Base-by-base conservation (phyloP, 2,329 filamentous ascomycete genomes). In the Malbranchea zuffiana region DNA sequence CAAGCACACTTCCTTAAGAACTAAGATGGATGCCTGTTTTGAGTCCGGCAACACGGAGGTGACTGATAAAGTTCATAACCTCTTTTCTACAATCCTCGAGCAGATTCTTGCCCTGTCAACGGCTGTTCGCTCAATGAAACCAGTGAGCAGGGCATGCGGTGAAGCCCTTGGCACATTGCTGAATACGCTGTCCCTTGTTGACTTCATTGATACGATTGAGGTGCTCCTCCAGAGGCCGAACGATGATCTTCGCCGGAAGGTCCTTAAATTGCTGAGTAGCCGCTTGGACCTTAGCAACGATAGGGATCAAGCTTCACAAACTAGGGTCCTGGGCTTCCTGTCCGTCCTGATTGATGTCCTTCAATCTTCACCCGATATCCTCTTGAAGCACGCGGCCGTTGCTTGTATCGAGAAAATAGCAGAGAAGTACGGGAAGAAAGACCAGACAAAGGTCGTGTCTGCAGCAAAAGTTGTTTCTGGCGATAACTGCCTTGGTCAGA, bases 391-490 rank as follows among this genome's bases (percentile, higher is more conserved):
- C 50, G 85, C 83, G 7, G 83, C 87, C 1, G 78, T 98, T 44
- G 78, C 78, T 23, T 96, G 88, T 50, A 80, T 96, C 29, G 87
- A 95, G 61, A 83, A 84, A 58, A 92, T 98, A 44, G 75, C 83
- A 2, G 87, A 95, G 61, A 88, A 88, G 57, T 96, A 94, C 56
- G 92, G 90, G 47, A 92, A 90, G 67, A 92, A 87, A 57, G 83
- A 94, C 51, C 69, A 81, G 1, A 75, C 81, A 47, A 78, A 77
- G 29, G 81, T 94, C 29, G 70, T 81, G 17, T 73, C 74, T 3
- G 81, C 86, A 4, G 84, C 86, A 3, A 68, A 77, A 41, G 80
- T 80, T 1, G 80, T 98, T 49, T 78, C 82, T 24, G 78, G 86
- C 27, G 66, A 76, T 37, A 68, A 81, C 45, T 88, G 84, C 45